Evolutionary conservation across 768 basidiomycete species (phyloP).

Genomic region (Boletus patriciae): DNA sequence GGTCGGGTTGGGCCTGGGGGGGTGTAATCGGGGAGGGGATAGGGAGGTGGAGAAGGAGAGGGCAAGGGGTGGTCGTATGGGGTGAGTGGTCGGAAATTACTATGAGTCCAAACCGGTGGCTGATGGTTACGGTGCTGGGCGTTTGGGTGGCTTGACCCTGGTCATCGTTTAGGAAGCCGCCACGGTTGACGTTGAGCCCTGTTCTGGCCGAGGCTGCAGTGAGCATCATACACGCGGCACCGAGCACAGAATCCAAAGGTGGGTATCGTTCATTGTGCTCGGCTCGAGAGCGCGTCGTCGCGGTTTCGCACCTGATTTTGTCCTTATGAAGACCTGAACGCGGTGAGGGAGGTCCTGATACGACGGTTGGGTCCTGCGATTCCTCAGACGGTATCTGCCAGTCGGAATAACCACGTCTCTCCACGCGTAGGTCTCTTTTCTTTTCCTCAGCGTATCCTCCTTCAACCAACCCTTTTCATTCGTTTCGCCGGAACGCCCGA

Average conservation of each 20-base stretch:
- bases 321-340: slow-evolving; percentile 50
- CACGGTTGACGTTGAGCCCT: slow-evolving; percentile 46
- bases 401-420: slow-evolving; percentile 56
- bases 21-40: neutral
- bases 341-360: slow-evolving; percentile 53
- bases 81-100: slow-evolving; percentile 10
- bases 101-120: neutral
- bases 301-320: neutral
- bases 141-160: neutral
- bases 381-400: slow-evolving; percentile 48
- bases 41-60: neutral
- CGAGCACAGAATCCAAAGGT: slow-evolving; percentile 62
- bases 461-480: neutral
- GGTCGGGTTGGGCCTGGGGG: slow-evolving; percentile 4
- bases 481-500: neutral
- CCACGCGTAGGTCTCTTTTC: slow-evolving; percentile 38
- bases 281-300: neutral
- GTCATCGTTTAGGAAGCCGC: slow-evolving; percentile 30
- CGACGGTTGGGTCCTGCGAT: slow-evolving; percentile 61
- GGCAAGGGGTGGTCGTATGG: slow-evolving; percentile 35
- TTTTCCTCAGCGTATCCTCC: neutral
- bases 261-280: neutral
- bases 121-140: slow-evolving; percentile 3
- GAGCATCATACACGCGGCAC: slow-evolving; percentile 63
- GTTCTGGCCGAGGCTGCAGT: slow-evolving; percentile 64